Evolutionary conservation across 2,329 filamentous ascomycete species (phyloP), one percentile per base, ranked within the genome.

Genomic region (Zymoseptoria crescenta): DNA sequence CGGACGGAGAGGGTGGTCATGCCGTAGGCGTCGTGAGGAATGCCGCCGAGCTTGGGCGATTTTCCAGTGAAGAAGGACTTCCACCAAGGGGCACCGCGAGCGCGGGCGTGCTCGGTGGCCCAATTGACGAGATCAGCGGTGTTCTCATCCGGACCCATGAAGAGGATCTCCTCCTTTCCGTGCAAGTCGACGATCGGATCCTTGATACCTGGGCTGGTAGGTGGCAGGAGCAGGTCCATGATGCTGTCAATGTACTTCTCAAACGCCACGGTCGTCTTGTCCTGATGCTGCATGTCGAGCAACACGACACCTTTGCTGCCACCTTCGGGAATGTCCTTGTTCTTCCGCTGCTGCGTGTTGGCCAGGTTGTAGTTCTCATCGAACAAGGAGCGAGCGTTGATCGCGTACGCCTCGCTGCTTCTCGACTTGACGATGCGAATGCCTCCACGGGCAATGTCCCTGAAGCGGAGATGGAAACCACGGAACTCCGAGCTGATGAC

Each of bases 51-150:
- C 76, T 89, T 94, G 56, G 91, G 94, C 67, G 91, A 96, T 82
- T 99, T 99, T 71, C 94, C 94, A 1, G 94, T 99, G 82, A 99
- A 99, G 84, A 99, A 99, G 0, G 94, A 99, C 81, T 99, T 99
- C 94, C 94, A 99, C 91, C 93, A 99, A 28, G 91, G 91, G 4
- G 94, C 94, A 52, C 91, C 91, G 68, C 94, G 87, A 62, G 80
- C 79, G 56, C 91, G 85, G 61, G 94, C 94, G 74, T 99, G 94
- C 75, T 94, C 87, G 1, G 94, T 99, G n/a, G 94, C 94, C 94
- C 94, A 99, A 76, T 99, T 87, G 55, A 99, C 94, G 35, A 99
- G 82, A 70, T 96, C 91, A 21, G 94, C 94, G 1, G 94, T 99
- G 78, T 99, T 99, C 85, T 99, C 94, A 67, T 99, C 94, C 0